phyloP scores from a whole-genome alignment of 805 yeast species.

The Limtongozyma cylindracea region DNA sequence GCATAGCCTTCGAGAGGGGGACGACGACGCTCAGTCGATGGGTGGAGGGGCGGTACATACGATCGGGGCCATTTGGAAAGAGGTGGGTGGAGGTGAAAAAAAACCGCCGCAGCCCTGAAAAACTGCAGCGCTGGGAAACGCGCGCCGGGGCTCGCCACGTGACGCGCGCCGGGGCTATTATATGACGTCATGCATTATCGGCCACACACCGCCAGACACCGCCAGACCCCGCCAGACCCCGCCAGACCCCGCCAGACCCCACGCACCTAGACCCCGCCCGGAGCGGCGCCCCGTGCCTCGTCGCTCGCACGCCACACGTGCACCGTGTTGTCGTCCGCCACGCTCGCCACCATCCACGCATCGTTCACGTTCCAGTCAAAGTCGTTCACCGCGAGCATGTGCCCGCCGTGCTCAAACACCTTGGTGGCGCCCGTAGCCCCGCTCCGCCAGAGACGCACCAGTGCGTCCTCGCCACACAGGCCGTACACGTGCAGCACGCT shows the following conservation, averaged over 20 bases:
- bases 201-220: too few relatives aligned
- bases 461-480: conserved; percentile 34
- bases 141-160: too few relatives aligned
- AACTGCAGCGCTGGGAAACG: too few relatives aligned
- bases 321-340: conserved; percentile 66
- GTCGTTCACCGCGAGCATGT: conserved; percentile 69
- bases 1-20: conserved; percentile 24
- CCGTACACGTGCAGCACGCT: conserved; percentile 25
- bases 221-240: too few relatives aligned
- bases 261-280: too few relatives aligned
- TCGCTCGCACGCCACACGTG: too few relatives aligned
- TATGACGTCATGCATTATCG: too few relatives aligned
- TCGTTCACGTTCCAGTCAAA: conserved; percentile 60
- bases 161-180: too few relatives aligned
- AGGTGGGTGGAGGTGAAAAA: conserved; percentile 1
- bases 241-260: too few relatives aligned
- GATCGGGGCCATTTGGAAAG: conserved; percentile 65
- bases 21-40: neutral
- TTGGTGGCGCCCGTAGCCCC: conserved; percentile 11
- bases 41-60: conserved; percentile 25
- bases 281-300: too few relatives aligned
- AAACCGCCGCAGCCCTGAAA: too few relatives aligned
- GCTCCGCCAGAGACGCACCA: conserved; percentile 43
- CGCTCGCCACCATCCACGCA: conserved; percentile 48
- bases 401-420: conserved; percentile 63